These are phyloP conservation scores for Vicia villosa DNA, from an alignment of 306 rosid species.

Conservation along the genomic window DNA sequence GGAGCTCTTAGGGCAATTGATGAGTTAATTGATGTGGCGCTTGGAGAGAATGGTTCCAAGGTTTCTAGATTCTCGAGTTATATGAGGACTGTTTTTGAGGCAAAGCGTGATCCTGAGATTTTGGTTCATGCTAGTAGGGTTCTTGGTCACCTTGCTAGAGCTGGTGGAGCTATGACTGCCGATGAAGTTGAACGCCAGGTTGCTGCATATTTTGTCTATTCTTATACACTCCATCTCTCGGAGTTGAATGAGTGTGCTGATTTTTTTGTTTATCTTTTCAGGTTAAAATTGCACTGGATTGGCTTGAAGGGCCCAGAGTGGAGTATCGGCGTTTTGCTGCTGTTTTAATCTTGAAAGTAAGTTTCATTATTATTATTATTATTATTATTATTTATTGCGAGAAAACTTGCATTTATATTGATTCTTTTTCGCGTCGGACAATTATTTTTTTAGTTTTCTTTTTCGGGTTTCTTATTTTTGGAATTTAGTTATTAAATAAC, in stretches of 20 bases:
- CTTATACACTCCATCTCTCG: not conserved
- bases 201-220: constrained; percentile 8
- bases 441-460: not conserved
- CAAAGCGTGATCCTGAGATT: constrained; percentile 88
- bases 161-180: constrained; percentile 98
- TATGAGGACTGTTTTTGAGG: constrained; percentile 81
- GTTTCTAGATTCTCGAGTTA: constrained; percentile 84
- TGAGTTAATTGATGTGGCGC: constrained; percentile 87
- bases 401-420: not conserved
- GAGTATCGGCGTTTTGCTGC: constrained; percentile 97
- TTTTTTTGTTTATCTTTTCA: constrained; percentile 30
- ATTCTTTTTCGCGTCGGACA: constrained; percentile 1
- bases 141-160: constrained; percentile 93
- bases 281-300: constrained; percentile 86
- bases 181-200: constrained; percentile 99
- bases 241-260: constrained; percentile 31
- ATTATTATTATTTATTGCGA: not conserved
- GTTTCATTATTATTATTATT: constrained; percentile 31
- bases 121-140: constrained; percentile 91
- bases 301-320: constrained; percentile 87
- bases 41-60: constrained; percentile 95
- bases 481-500: constrained; percentile 1
- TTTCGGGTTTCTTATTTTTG: not conserved
- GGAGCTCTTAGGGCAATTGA: constrained; percentile 98
- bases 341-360: constrained; percentile 91